Evolutionary conservation across 345 rosid genomes (phyloP).

Genomic region (Adansonia digitata): DNA sequence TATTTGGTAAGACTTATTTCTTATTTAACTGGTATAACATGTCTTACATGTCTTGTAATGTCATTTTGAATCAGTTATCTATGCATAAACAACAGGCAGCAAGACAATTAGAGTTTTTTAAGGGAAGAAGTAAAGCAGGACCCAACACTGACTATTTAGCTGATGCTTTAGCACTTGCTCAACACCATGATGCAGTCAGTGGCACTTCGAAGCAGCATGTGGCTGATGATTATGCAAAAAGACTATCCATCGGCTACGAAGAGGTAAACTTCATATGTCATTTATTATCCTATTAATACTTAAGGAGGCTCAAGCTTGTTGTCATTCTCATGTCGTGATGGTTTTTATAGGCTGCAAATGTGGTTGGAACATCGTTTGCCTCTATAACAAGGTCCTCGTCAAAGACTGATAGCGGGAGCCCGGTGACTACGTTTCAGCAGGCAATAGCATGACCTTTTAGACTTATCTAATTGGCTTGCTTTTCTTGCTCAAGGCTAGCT

Average conservation of each 20-base stretch:
- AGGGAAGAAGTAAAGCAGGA: slow-evolving; percentile 33
- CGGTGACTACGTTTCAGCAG: slow-evolving; percentile 35
- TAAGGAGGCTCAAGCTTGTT: neutral
- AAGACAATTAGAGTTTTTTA: slow-evolving; percentile 45
- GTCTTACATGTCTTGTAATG: neutral
- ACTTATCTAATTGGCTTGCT: neutral
- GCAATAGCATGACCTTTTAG: slow-evolving; percentile 16
- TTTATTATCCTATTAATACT: neutral
- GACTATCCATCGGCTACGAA: slow-evolving; percentile 39
- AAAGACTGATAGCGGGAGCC: slow-evolving; percentile 21
- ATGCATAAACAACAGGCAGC: slow-evolving; percentile 34
- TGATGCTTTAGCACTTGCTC: slow-evolving; percentile 46
- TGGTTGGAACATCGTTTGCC: slow-evolving; percentile 40
- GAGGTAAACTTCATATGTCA: slow-evolving; percentile 28
- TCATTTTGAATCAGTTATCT: neutral
- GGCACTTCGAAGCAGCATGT: slow-evolving; percentile 54
- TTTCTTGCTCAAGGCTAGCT: neutral
- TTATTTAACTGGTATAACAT: neutral
- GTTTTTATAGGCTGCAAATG: slow-evolving; percentile 35
- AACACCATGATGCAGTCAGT: slow-evolving; percentile 50
- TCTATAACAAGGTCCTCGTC: slow-evolving; percentile 30
- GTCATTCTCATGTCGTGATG: neutral
- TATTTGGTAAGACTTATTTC: slow-evolving; percentile 33
- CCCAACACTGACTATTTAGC: slow-evolving; percentile 38
- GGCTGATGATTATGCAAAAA: slow-evolving; percentile 47